A percentile compares a stretch with the other conserved stretches of the same genome.
Conservation (phyloP, 257 asterid genomes). For the Jacaranda mimosifolia region DNA sequence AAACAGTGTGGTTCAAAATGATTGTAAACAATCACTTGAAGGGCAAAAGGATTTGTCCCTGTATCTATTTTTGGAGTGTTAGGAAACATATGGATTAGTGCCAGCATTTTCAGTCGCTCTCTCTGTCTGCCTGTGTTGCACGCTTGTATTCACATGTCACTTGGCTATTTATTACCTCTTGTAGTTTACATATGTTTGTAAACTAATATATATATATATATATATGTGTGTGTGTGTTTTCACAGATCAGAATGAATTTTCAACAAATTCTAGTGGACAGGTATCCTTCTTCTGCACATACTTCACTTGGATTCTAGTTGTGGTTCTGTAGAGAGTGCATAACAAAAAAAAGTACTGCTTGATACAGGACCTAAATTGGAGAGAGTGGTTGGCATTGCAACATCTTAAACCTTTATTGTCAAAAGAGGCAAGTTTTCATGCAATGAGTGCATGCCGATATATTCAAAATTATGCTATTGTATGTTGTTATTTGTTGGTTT, state of each 20-base stretch:
- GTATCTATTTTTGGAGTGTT: constrained; percentile 29
- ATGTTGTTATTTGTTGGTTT: neutral
- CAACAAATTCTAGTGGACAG: constrained; percentile 52
- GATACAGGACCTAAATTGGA: constrained; percentile 72
- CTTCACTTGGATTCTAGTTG: constrained; percentile 18
- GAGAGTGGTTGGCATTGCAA: constrained; percentile 69
- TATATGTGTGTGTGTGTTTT: constrained; percentile 26
- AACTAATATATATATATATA: neutral
- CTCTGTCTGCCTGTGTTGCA: neutral
- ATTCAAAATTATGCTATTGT: constrained; percentile 13
- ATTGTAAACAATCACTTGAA: neutral
- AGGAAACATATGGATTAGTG: constrained; percentile 21
- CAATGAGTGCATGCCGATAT: constrained; percentile 1
- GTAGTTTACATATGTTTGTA: neutral
- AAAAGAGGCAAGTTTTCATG: constrained; percentile 61
- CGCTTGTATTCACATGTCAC: constrained; percentile 16
- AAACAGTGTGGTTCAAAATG: constrained; percentile 24
- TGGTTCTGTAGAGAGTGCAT: constrained; percentile 21
- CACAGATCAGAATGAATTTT: constrained; percentile 59
- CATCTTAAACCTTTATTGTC: constrained; percentile 71
- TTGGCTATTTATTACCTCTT: neutral
- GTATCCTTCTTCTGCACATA: constrained; percentile 47
- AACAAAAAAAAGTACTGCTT: constrained; percentile 27
- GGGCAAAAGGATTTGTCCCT: constrained; percentile 7
- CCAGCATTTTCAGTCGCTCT: constrained; percentile 4